These are phyloP conservation scores for Xylariales sp. DNA, from an alignment of 2,329 filamentous ascomycete species.

Conservation along the genomic window DNA sequence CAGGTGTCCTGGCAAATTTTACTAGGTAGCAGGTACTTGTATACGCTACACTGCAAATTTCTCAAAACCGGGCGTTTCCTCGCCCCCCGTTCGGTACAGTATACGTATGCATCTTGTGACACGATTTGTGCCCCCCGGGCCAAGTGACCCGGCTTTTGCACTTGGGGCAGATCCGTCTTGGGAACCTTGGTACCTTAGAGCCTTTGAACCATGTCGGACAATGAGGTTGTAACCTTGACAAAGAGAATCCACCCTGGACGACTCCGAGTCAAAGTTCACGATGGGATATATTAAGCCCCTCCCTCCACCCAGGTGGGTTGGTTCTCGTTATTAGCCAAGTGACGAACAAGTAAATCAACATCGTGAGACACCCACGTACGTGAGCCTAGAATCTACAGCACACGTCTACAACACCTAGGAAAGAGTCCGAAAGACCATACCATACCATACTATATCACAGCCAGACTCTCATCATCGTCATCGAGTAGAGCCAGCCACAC, in stretches of 20 bases:
- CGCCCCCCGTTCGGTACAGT: slow-evolving; percentile 13
- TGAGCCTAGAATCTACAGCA: neutral
- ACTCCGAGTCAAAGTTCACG: slow-evolving; percentile 30
- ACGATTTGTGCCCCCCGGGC: slow-evolving; percentile 30
- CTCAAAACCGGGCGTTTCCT: slow-evolving; percentile 30
- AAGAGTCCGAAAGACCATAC: slow-evolving; percentile 1
- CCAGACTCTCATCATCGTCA: slow-evolving; percentile 25
- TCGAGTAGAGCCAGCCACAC: slow-evolving; percentile 22
- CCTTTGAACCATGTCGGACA: slow-evolving; percentile 39
- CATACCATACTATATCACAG: slow-evolving; percentile 1
- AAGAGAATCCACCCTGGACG: slow-evolving; percentile 42
- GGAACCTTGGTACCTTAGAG: slow-evolving; percentile 30
- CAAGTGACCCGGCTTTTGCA: slow-evolving; percentile 31
- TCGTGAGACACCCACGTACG: slow-evolving; percentile 1
- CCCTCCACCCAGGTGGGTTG: slow-evolving; percentile 26
- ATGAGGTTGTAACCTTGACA: slow-evolving; percentile 45
- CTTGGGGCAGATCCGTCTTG: slow-evolving; percentile 35
- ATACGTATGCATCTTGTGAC: slow-evolving; percentile 39
- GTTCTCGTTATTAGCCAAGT: neutral
- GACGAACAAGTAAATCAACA: slow-evolving; percentile 4
- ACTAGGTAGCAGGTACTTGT: neutral
- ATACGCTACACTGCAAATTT: slow-evolving; percentile 33
- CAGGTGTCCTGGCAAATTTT: slow-evolving; percentile 38
- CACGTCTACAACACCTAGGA: neutral
- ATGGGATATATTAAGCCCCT: slow-evolving; percentile 44